phyloP scores from a whole-genome alignment of 179 eudicot genomes.

The Nepenthes alata region DNA sequence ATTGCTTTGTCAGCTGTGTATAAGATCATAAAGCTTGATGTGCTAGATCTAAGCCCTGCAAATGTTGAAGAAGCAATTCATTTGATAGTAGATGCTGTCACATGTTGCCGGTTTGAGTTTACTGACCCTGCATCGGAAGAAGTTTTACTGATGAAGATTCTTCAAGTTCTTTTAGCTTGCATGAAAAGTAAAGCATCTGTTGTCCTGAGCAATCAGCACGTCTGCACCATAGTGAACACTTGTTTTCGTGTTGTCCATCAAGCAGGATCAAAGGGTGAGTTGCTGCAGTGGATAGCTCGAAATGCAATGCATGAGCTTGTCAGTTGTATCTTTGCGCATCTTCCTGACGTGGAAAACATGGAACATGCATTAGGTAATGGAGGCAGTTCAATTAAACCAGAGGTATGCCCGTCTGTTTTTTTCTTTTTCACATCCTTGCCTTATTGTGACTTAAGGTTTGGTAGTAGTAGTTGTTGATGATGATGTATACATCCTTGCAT shows the following conservation, averaged over 20 bases:
- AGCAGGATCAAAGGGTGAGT: slow-evolving; percentile 71
- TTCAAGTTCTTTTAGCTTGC: slow-evolving; percentile 73
- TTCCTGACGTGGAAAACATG: slow-evolving; percentile 30
- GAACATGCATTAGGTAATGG: slow-evolving; percentile 25
- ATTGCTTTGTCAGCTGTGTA: slow-evolving; percentile 71
- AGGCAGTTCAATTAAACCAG: slow-evolving; percentile 28
- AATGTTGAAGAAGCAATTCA: slow-evolving; percentile 59
- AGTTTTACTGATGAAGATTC: slow-evolving; percentile 68
- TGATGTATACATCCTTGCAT: too few relatives aligned
- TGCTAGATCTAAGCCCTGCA: slow-evolving; percentile 35
- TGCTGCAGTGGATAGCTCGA: slow-evolving; percentile 70
- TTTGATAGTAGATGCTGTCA: slow-evolving; percentile 64
- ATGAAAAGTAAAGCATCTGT: slow-evolving; percentile 66
- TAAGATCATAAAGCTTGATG: slow-evolving; percentile 54
- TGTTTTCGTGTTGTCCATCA: slow-evolving; percentile 76
- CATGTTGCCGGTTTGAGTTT: slow-evolving; percentile 78
- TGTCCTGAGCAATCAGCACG: slow-evolving; percentile 63
- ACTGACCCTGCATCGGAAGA: slow-evolving; percentile 82
- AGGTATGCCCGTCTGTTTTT: slow-evolving; percentile 24
- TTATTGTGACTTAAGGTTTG: not conserved
- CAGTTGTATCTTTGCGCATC: slow-evolving; percentile 60
- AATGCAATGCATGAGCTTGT: slow-evolving; percentile 74
- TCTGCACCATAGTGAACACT: slow-evolving; percentile 65
- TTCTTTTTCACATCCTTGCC: not conserved
- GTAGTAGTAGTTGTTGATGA: not conserved